Conservation (phyloP, 2,329 filamentous ascomycete species). For the Microcyclosporella mali region DNA sequence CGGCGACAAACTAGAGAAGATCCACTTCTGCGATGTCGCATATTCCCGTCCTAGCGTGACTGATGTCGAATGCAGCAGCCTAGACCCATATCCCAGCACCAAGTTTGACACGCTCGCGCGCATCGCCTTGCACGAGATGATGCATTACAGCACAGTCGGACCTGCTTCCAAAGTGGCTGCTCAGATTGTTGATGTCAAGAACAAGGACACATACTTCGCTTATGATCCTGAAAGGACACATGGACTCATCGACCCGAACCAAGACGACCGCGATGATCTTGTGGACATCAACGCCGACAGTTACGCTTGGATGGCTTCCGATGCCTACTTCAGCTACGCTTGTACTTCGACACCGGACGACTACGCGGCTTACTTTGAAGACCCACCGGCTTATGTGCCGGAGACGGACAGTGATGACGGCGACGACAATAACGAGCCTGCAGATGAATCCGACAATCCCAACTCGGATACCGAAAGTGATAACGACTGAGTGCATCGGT, state of each 20-base stretch:
- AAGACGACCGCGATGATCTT: too few species aligned
- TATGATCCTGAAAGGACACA: slow-evolving; percentile 6
- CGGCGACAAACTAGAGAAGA: slow-evolving; percentile 14
- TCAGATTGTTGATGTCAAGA: slow-evolving; percentile 9
- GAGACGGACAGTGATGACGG: slow-evolving; percentile 1
- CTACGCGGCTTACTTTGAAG: not conserved
- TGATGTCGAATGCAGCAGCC: slow-evolving; percentile 8
- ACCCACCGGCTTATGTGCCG: slow-evolving; percentile 1
- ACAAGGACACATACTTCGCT: too few species aligned
- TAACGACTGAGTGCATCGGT: too few species aligned
- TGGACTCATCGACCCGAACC: slow-evolving; percentile 12
- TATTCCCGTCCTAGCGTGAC: slow-evolving; percentile 3
- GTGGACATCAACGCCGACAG: slow-evolving; percentile 17
- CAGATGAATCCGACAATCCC: too few species aligned
- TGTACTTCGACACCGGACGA: not conserved
- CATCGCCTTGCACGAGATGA: slow-evolving; percentile 16
- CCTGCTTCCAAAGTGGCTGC: slow-evolving; percentile 9
- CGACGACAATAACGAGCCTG: too few species aligned
- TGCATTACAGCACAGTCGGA: slow-evolving; percentile 16
- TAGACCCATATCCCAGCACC: slow-evolving; percentile 13
- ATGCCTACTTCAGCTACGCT: slow-evolving; percentile 2
- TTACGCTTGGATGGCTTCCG: slow-evolving; percentile 17
- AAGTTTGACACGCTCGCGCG: slow-evolving; percentile 17
- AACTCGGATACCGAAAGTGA: too few species aligned
- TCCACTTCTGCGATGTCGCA: slow-evolving; percentile 15